phyloP scores from a whole-genome alignment of 345 rosid genomes.

The Bruguiera sexangula region DNA sequence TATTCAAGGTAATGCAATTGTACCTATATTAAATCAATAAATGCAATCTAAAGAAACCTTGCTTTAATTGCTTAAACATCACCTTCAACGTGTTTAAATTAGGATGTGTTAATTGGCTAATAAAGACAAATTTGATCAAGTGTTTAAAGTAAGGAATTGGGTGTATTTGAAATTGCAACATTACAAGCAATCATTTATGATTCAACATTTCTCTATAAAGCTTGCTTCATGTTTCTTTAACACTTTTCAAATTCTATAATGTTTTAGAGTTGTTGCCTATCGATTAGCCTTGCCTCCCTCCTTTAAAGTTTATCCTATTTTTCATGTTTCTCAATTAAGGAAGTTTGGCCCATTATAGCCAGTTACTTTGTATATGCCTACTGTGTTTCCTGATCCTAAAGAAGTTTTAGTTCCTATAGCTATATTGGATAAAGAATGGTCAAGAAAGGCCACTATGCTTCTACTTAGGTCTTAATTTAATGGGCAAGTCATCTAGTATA shows the following conservation, averaged over 20 bases:
- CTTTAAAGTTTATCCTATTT: too few species aligned
- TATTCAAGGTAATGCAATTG: neutral
- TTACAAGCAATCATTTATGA: neutral
- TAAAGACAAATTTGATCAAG: neutral
- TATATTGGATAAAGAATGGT: neutral
- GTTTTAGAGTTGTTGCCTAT: too few species aligned
- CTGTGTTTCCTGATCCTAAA: too few species aligned
- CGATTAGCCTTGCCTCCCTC: too few species aligned
- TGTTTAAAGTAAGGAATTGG: neutral
- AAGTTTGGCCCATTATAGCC: too few species aligned
- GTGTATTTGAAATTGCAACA: neutral
- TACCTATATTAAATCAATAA: too few species aligned
- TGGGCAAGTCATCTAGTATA: neutral
- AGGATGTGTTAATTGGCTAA: neutral
- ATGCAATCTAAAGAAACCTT: neutral
- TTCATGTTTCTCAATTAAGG: too few species aligned
- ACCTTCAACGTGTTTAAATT: neutral
- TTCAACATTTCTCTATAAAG: neutral
- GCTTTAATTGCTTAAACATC: neutral
- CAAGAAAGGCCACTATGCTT: neutral
- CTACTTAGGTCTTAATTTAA: too few species aligned
- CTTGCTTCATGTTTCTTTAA: neutral
- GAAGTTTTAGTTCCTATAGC: neutral
- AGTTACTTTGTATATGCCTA: neutral
- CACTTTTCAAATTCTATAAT: too few species aligned